These are phyloP conservation scores for Dryas integrifolia DNA, from an alignment of 331 rosid genomes.

Conservation along the genomic window DNA sequence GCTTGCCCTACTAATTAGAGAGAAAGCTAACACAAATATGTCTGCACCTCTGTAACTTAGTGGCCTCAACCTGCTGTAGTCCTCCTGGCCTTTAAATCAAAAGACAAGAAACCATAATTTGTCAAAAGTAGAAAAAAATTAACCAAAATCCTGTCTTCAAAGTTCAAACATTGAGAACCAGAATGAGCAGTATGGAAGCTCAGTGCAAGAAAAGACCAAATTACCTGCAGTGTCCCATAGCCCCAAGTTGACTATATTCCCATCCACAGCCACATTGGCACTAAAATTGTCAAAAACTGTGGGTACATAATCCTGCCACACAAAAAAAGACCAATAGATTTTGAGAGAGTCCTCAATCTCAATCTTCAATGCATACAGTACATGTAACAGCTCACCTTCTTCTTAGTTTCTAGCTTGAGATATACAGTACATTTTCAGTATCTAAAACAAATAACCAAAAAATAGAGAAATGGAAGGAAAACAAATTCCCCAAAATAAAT, in stretches of 20 bases:
- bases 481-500: conserved; percentile 9
- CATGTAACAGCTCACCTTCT: not conserved
- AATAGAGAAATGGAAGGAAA: not conserved
- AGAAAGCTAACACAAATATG: conserved; percentile 83
- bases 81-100: conserved; percentile 80
- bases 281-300: conserved; percentile 97
- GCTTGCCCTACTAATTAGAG: conserved; percentile 90
- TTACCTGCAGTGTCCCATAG: conserved; percentile 99
- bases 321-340: not conserved
- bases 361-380: not conserved
- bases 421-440: too few relatives aligned
- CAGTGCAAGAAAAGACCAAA: conserved; percentile 2
- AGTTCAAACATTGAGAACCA: conserved; percentile 6
- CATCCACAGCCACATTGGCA: conserved; percentile 96
- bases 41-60: conserved; percentile 97
- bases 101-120: not conserved
- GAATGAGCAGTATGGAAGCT: not conserved
- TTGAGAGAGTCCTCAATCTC: not conserved
- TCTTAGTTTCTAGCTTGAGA: not conserved
- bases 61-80: conserved; percentile 96
- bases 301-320: conserved; percentile 79
- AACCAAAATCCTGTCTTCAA: conserved; percentile 10
- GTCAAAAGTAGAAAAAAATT: not conserved
- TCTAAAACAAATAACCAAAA: not conserved
- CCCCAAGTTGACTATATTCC: conserved; percentile 83